phyloP scores from a whole-genome alignment of 1,284 basidiomycete species.

The Puccinia polysora region DNA sequence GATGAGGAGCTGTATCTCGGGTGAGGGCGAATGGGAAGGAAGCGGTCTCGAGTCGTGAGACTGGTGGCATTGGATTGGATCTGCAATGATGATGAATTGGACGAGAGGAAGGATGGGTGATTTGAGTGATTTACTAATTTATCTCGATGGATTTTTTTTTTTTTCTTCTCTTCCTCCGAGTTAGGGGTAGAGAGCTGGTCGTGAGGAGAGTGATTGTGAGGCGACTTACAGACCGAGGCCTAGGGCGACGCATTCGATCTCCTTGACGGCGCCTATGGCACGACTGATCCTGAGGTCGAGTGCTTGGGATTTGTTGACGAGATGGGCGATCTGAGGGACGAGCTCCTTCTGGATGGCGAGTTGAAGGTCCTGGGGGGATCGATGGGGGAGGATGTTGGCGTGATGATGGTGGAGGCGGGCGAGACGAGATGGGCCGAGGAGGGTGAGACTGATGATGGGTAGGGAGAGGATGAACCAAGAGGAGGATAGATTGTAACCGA shows the following conservation, averaged over 20 bases:
- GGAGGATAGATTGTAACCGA: not conserved
- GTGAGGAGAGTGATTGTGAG: too few species aligned
- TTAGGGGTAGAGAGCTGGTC: not conserved
- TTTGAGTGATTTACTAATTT: not conserved
- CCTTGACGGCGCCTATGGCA: constrained; percentile 36
- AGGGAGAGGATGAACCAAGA: not conserved
- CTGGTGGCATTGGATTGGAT: constrained; percentile 37
- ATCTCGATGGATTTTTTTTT: not conserved
- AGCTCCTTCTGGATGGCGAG: constrained; percentile 13
- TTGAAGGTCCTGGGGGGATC: not conserved
- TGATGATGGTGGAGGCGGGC: not conserved
- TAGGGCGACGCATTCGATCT: constrained; percentile 41
- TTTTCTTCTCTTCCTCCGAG: too few species aligned
- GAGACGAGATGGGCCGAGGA: not conserved
- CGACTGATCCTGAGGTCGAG: constrained; percentile 32
- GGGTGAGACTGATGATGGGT: not conserved
- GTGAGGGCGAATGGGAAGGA: constrained; percentile 11
- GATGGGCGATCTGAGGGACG: constrained; percentile 1
- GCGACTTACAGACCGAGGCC: constrained; percentile 24
- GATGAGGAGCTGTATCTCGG: not conserved
- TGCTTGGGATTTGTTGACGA: constrained; percentile 22
- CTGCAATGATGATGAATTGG: not conserved
- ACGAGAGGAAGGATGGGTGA: not conserved
- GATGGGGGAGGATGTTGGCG: constrained; percentile 4
- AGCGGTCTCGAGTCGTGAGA: constrained; percentile 39